Evolutionary conservation across 169 alveolate species (phyloP), one percentile per base, ranked within the genome.

Genomic region (Eimeria necatrix): DNA sequence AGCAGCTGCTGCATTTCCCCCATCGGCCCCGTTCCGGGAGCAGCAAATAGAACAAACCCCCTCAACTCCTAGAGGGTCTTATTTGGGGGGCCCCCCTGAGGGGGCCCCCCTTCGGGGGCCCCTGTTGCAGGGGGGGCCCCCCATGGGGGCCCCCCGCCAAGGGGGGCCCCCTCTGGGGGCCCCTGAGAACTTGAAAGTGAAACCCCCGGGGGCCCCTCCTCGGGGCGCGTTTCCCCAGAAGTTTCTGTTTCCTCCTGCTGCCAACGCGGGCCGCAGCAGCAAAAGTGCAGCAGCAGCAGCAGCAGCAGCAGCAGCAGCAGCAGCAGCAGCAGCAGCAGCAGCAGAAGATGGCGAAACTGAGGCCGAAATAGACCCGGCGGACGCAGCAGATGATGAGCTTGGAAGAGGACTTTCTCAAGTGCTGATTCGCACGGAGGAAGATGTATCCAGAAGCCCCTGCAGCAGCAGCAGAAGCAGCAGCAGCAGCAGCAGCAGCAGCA

Each of bases 401-500:
- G 73, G 73, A 4, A n/a, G n/a, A n/a, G n/a, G n/a, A n/a, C n/a
- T n/a, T n/a, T 61, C 73, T 61, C 12, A 61, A 26, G 73, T 61
- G 4, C n/a, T 7, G 6, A 61, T 61, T 7, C 12, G 16, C 12
- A 61, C 73, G n/a, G 73, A 61, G n/a, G 73, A 61, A 7, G 73
- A 61, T 4, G 6, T 6, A 18, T 4, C 73, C 4, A 26, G 32
- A 7, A 3, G 24, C n/a, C 73, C 73, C n/a, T 7, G 24, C n/a
- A 4, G 24, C n/a, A 7, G 24, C n/a, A 18, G 73, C 73, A 18
- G 73, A 20, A 61, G 73, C 73, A 61, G 73, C 22, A 61, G 73
- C 73, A 61, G 73, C 73, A 61, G 73, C 73, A 61, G 73, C 22
- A 61, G 73, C 73, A 61, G 73, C 73, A n/a, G n/a, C n/a, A n/a